Evolutionary conservation across 441 rosid species (phyloP), one percentile per base, ranked within the genome.

Genomic region (Adansonia rubrostipa): DNA sequence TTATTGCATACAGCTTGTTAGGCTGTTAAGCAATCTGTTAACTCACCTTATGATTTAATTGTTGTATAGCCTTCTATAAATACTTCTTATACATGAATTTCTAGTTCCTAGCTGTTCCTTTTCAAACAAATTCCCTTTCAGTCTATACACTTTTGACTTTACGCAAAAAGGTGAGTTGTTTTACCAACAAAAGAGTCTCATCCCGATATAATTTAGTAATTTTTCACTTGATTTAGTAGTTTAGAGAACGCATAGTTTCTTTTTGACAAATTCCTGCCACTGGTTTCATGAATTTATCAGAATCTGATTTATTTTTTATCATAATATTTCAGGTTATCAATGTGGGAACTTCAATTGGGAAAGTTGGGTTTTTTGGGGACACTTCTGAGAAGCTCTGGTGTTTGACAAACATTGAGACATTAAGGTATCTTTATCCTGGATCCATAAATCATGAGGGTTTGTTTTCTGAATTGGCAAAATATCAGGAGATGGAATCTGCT

Each of bases 401-500:
- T 87, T 89, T 96, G 86, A 92, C 99, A 36, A 93, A 92, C 72
- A 91, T 94, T 10, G 99, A 96, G 89, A 89, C 96, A 79, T 83
- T 94, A 78, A 94, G 98, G 99, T 96, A 83, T 40, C 14, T 4
- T 79, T 69, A 65, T 54, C 7, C 58, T 76, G 33, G 44, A 14
- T 54, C 13, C n/a, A 33, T 36, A 19, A 73, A 48, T 72, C 42
- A 36, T 7, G 42, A 40, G 42, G 61, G 15, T 57, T 60, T 42
- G 20, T 33, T 65, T 22, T 60, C 15, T 53, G 17, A 45, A 17
- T 53, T 11, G 65, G 50, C 53, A 69, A 64, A 47, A 57, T 14
- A 24, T 15, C 64, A 3, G 51, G 28, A 36, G 42, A 70, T 10
- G 56, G 9, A 1, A 47, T 77, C 70, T 40, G 17, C 69, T 57